phyloP scores from a whole-genome alignment of 2,329 filamentous ascomycete species.

The Colletotrichum cereale region DNA sequence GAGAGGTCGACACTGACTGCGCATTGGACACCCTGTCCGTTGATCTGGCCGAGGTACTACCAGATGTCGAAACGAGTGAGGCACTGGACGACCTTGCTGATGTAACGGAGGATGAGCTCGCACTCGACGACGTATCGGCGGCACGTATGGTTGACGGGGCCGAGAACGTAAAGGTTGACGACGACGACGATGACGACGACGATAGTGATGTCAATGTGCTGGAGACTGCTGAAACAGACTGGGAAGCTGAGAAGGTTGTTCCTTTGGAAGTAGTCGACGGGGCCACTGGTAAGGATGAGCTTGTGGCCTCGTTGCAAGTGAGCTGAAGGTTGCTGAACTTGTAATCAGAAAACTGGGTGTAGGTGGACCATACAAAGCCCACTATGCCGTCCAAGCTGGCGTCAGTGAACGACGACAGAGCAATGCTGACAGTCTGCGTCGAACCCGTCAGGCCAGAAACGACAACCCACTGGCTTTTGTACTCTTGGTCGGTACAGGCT shows the following conservation, averaged over 20 bases:
- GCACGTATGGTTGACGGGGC: constrained; percentile 11
- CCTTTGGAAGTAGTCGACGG: neutral
- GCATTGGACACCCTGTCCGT: neutral
- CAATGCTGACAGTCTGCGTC: constrained; percentile 63
- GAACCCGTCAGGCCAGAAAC: constrained; percentile 62
- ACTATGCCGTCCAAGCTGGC: constrained; percentile 30
- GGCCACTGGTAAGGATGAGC: neutral
- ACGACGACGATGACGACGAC: constrained; percentile 10
- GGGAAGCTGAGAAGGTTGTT: neutral
- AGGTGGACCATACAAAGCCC: constrained; percentile 35
- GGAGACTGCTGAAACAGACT: neutral
- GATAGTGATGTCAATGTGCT: neutral
- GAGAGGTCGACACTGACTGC: neutral
- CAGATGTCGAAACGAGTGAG: neutral
- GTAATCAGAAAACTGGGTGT: constrained; percentile 19
- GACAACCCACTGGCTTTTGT: constrained; percentile 58
- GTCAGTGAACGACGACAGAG: constrained; percentile 51
- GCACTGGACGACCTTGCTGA: neutral
- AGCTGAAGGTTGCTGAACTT: constrained; percentile 31
- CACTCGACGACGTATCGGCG: neutral
- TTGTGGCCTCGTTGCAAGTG: constrained; percentile 5
- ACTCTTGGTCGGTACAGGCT: constrained; percentile 55
- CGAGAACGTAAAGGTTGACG: too few relatives aligned
- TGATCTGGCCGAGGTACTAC: neutral
- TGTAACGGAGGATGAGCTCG: neutral